Conservation (phyloP, 306 rosid species). For the Macrotyloma uniflorum region DNA sequence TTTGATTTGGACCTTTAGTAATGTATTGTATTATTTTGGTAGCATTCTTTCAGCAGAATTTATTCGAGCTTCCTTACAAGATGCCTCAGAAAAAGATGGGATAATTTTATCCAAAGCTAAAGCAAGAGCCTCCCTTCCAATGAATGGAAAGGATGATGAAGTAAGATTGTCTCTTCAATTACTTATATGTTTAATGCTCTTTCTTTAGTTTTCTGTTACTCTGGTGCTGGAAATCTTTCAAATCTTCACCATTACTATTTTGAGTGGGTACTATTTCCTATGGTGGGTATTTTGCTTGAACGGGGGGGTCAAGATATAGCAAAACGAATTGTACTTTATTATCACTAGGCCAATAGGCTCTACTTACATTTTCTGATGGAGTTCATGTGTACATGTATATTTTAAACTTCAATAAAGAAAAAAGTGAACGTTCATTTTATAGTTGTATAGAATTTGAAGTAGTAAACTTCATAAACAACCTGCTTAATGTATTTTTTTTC, state of each 20-base stretch:
- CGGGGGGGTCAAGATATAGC: conserved; percentile 1
- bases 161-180: conserved; percentile 55
- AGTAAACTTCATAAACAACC: background rate
- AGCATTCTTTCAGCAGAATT: conserved; percentile 99
- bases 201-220: conserved; percentile 22
- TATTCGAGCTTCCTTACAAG: conserved; percentile 79
- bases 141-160: conserved; percentile 76
- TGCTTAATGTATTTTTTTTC: background rate
- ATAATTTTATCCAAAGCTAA: conserved; percentile 75
- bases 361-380: conserved; percentile 6
- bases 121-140: conserved; percentile 70
- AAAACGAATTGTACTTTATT: conserved; percentile 21
- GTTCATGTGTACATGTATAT: background rate
- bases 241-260: conserved; percentile 9
- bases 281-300: background rate
- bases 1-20: conserved; percentile 29
- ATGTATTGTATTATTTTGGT: conserved; percentile 63
- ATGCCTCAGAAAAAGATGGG: conserved; percentile 70
- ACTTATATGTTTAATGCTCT: background rate
- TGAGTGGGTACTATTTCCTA: background rate
- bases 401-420: background rate
- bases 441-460: background rate
- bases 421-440: background rate
- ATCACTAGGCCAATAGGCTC: background rate
- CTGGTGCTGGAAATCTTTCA: conserved; percentile 32